Evolutionary conservation across 2,329 filamentous ascomycete genomes (phyloP), one percentile per base, ranked within the genome.

Genomic region (Acrodontium crateriforme): DNA sequence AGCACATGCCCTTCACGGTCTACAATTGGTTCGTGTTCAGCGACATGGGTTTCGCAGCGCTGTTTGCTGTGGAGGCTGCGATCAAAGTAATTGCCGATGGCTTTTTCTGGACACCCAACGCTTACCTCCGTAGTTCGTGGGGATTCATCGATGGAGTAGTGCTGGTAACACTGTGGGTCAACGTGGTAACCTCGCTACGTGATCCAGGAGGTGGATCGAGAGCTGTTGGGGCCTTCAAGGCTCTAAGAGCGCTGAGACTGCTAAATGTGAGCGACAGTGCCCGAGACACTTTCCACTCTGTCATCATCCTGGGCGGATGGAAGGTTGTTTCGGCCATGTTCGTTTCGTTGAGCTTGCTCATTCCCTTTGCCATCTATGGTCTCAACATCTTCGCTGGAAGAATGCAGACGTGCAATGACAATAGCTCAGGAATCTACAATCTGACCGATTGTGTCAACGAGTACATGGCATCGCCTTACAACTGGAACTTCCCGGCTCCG

Each of bases 71-170:
- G 5, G 89, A 98, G 54, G 83, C 85, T 1, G 47, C 74, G 5
- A 85, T 98, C 58, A 98, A 98, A 53, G 75, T 92, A 30, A 74
- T 98, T 44, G 89, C 89, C 0, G 89, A 98, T 57, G 89, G 89
- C 6, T 79, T 93, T 44, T 79, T 94, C 52, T 95, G 82, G 72
- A 94, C 89, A 0, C 89, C 89, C 0, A 94, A 98, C 55, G 91
- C 91, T 3, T 98, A 93, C 50, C 83, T 94, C 52, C 76, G 89
- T 44, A 87, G 87, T 48, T 87, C 85, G 0, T 98, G 89, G 89
- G 91, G 89, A 5, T 75, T 93, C 36, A 94, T 98, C 39, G 89
- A 98, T 49, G 83, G 78, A 0, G 56, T 95, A 24, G 89, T 98
- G 40, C 63, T 98, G 28, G 62, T 93, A 31, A 95, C 89, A 0